Conservation (phyloP, 208 protist genomes). For the Porcisia deanei region DNA sequence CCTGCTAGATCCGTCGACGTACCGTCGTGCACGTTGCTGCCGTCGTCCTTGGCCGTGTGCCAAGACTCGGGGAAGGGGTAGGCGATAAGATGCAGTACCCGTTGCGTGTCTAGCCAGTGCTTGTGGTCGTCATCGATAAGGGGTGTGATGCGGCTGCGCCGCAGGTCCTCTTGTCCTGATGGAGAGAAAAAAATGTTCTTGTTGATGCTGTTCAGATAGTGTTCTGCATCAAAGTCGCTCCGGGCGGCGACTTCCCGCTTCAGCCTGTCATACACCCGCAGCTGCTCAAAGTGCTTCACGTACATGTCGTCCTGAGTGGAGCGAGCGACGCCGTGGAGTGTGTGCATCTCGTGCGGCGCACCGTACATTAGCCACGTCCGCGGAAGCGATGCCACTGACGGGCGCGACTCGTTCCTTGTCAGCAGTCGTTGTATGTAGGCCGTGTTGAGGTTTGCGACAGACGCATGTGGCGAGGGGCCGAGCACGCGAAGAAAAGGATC, state of each 20-base stretch:
- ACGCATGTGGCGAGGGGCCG: conserved; percentile 6
- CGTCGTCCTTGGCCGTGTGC: conserved; percentile 63
- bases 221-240: conserved; percentile 7
- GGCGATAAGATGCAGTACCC: conserved; percentile 78
- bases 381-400: conserved; percentile 25
- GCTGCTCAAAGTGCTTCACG: not conserved
- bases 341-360: conserved; percentile 48
- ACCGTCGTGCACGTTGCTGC: conserved; percentile 47
- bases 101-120: conserved; percentile 74
- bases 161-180: not conserved
- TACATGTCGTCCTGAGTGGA: not conserved
- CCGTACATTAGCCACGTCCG: conserved; percentile 45
- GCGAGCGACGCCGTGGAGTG: conserved; percentile 34
- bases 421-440: conserved; percentile 9
- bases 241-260: not conserved
- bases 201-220: conserved; percentile 3
- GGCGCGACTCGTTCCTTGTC: conserved; percentile 2
- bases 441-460: conserved; percentile 10
- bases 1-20: conserved; percentile 45
- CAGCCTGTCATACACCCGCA: conserved; percentile 8
- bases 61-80: conserved; percentile 66
- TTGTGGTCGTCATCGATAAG: conserved; percentile 74
- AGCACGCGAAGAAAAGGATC: conserved; percentile 24
- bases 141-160: not conserved
- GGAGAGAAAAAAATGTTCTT: conserved; percentile 30